Base-by-base conservation (phyloP, 2,329 filamentous ascomycete species). In the Epichloe gansuensis region DNA sequence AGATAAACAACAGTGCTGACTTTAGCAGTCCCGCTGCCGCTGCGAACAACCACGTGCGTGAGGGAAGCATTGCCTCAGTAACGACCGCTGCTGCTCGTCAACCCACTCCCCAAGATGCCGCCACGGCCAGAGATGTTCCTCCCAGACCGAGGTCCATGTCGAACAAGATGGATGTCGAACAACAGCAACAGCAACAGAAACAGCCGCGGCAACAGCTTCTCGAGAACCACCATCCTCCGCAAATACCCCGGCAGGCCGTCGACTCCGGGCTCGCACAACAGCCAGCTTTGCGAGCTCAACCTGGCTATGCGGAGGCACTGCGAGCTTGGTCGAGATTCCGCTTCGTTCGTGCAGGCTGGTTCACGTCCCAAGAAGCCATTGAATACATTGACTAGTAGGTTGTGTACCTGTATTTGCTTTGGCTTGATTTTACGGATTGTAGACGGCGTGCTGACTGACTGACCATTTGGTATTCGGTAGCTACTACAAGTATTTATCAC, bases 341-440 rank as follows among this genome's bases (percentile, higher is more conserved):
- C 44, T 97, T 97, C 65, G 91, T 97, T n/a, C 83, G 90, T 51
- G 90, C 90, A 8, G 93, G 93, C 9, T 97, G 91, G 91, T 93
- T 98, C 66, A 95, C 90, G 0, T 87, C 91, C 0, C 83, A 87
- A 58, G 93, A 98, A 69, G 91, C 89, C 23, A 91, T 97, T 67
- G 83, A 85, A 44, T 97, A 97, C 63, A 88, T 98, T 57, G 85
- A 91, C 65, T 97, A 97, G 84, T 88, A 76, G 62, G 81, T 71
- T 23, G 31, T 42, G 13, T 21, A 11, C 21, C 23, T 44, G 25
- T 21, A 34, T 38, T 38, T 28, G 38, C 13, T 9, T 9, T n/a
- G 35, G 45, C 31, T 52, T 58, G 17, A 21, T 21, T 21, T 21
- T 2, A 21, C 17, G 37, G 21, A 2, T 44, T 25, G 37, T 52